Evolutionary conservation across 2,329 filamentous ascomycete genomes (phyloP).

Genomic region (Botrytis sinoallii): DNA sequence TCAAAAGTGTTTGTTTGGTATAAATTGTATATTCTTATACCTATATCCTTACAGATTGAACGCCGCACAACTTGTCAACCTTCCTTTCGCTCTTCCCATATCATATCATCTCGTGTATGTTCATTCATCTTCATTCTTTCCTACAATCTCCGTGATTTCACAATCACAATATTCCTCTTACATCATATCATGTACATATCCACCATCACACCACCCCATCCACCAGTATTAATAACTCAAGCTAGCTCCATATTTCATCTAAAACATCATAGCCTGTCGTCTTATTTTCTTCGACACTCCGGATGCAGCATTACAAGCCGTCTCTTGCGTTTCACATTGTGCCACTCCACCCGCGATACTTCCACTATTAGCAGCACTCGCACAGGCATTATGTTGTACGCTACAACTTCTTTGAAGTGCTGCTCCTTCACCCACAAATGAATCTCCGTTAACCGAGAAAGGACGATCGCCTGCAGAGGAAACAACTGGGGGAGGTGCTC

Average conservation of each 20-base stretch:
- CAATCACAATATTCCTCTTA: background rate
- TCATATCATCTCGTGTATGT: background rate
- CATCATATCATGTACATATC: too few relatives aligned
- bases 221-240: too few relatives aligned
- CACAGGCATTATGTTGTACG: conserved; percentile 38
- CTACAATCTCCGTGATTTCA: background rate
- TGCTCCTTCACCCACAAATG: conserved; percentile 53
- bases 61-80: background rate
- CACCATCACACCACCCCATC: background rate
- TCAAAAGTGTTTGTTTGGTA: background rate
- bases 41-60: background rate
- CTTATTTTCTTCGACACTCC: background rate
- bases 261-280: background rate
- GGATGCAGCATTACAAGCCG: conserved; percentile 28
- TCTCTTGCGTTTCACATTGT: conserved; percentile 57
- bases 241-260: background rate
- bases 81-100: background rate
- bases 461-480: conserved; percentile 50
- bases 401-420: conserved; percentile 61
- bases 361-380: conserved; percentile 54
- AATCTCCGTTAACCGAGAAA: conserved; percentile 55
- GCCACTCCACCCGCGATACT: conserved; percentile 40
- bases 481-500: conserved; percentile 47
- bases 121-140: background rate
- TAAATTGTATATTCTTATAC: background rate